Conservation (phyloP, 345 rosid species). For the Microcos paniculata region DNA sequence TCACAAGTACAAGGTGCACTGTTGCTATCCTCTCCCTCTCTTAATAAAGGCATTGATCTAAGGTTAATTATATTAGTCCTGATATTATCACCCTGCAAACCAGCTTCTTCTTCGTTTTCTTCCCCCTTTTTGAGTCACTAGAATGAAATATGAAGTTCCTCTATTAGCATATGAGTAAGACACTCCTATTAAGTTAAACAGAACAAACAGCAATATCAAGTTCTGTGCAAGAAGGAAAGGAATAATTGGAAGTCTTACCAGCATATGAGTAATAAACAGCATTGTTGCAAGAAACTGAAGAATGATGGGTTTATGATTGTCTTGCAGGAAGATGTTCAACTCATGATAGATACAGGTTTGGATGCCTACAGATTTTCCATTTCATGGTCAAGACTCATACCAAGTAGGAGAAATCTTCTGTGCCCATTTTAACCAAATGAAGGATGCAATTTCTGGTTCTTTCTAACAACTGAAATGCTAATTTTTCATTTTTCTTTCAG, state of each 20-base stretch:
- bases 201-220: not conserved
- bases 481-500: conserved; percentile 28
- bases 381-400: conserved; percentile 82
- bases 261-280: not conserved
- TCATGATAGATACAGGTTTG: conserved; percentile 60
- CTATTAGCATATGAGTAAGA: too few species aligned
- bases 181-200: not conserved
- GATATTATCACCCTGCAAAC: not conserved
- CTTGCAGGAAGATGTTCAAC: conserved; percentile 74
- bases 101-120: not conserved
- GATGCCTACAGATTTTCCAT: conserved; percentile 78
- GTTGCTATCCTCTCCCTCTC: not conserved
- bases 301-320: not conserved
- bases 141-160: not conserved
- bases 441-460: not conserved
- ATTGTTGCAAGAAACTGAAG: not conserved
- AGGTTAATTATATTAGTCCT: not conserved
- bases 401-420: conserved; percentile 33
- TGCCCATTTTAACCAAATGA: not conserved
- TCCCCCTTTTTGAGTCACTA: not conserved
- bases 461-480: not conserved
- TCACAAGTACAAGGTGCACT: conserved; percentile 51
- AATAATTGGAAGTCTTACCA: not conserved
- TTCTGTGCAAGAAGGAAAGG: not conserved
- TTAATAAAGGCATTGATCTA: not conserved